These are phyloP conservation scores for Rachicladosporium sp. DNA, from an alignment of 2,329 filamentous ascomycete genomes.

Conservation along the genomic window DNA sequence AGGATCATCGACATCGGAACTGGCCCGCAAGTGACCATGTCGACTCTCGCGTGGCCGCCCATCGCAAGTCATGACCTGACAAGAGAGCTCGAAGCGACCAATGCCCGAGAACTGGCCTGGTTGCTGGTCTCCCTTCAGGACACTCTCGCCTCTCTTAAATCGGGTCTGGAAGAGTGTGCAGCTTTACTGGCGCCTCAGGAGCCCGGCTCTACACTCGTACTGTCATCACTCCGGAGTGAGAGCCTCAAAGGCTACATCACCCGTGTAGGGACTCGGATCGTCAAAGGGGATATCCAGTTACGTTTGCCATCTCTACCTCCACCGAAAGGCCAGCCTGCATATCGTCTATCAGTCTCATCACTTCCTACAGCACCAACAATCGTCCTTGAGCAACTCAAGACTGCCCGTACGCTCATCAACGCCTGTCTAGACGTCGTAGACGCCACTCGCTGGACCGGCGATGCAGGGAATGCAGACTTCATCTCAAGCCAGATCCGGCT, in stretches of 20 bases:
- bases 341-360: slow-evolving; percentile 40
- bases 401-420: slow-evolving; percentile 65
- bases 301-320: slow-evolving; percentile 57
- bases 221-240: slow-evolving; percentile 79
- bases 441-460: slow-evolving; percentile 60
- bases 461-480: slow-evolving; percentile 46
- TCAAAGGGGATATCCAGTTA: slow-evolving; percentile 74
- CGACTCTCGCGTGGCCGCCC: slow-evolving; percentile 49
- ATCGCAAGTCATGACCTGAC: slow-evolving; percentile 39
- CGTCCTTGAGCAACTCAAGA: slow-evolving; percentile 56
- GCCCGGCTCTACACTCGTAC: slow-evolving; percentile 74
- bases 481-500: slow-evolving; percentile 47
- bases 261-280: slow-evolving; percentile 75
- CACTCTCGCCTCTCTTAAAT: slow-evolving; percentile 48
- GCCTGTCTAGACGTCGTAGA: slow-evolving; percentile 73
- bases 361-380: slow-evolving; percentile 44
- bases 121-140: slow-evolving; percentile 49
- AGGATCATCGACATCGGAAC: too few species aligned
- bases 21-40: slow-evolving; percentile 31
- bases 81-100: slow-evolving; percentile 40
- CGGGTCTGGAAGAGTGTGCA: slow-evolving; percentile 78
- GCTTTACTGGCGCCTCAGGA: slow-evolving; percentile 74
- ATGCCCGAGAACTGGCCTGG: slow-evolving; percentile 51
- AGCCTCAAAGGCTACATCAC: slow-evolving; percentile 87
- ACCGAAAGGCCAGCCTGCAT: slow-evolving; percentile 38